Percentiles rank a stretch among this genome's conserved stretches.
These are phyloP conservation scores for Serendipita sp. DNA, from an alignment of 768 basidiomycete species.

Conservation along the genomic window DNA sequence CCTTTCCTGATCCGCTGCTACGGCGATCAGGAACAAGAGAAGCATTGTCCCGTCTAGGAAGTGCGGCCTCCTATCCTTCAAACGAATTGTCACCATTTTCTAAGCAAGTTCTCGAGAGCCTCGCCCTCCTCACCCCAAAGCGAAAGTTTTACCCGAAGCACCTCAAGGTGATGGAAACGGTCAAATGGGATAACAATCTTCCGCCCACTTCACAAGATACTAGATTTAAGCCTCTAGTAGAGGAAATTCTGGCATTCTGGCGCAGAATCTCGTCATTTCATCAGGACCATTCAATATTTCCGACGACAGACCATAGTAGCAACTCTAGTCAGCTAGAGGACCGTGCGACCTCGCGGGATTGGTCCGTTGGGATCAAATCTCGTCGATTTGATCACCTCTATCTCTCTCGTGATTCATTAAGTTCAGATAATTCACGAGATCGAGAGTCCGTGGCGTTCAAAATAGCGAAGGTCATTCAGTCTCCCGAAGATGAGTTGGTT, in stretches of 20 bases:
- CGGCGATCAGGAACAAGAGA: conserved; percentile 29
- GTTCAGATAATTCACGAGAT: neutral
- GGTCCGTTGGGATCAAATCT: neutral
- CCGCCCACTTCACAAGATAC: conserved; percentile 21
- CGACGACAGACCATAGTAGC: neutral
- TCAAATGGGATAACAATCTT: conserved; percentile 20
- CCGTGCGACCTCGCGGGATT: neutral
- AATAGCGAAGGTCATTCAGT: neutral
- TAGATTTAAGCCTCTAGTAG: conserved; percentile 16
- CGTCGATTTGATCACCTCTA: neutral
- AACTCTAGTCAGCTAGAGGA: neutral
- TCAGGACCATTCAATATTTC: neutral
- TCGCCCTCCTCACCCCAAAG: conserved; percentile 22
- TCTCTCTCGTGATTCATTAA: neutral
- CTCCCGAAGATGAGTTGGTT: neutral
- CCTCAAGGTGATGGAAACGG: conserved; percentile 26
- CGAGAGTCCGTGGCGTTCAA: neutral
- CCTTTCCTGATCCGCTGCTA: conserved; percentile 30
- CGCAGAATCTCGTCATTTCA: neutral
- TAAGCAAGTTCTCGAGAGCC: conserved; percentile 14
- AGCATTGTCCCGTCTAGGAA: conserved; percentile 26
- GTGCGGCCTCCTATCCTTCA: conserved; percentile 27
- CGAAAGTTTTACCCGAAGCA: conserved; percentile 27
- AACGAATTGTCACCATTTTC: conserved; percentile 18
- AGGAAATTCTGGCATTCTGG: conserved; percentile 17